Percentiles rank a stretch among this genome's conserved stretches.
Conservation (phyloP, 176 grass and related monocot species). For the Raddia guianensis region DNA sequence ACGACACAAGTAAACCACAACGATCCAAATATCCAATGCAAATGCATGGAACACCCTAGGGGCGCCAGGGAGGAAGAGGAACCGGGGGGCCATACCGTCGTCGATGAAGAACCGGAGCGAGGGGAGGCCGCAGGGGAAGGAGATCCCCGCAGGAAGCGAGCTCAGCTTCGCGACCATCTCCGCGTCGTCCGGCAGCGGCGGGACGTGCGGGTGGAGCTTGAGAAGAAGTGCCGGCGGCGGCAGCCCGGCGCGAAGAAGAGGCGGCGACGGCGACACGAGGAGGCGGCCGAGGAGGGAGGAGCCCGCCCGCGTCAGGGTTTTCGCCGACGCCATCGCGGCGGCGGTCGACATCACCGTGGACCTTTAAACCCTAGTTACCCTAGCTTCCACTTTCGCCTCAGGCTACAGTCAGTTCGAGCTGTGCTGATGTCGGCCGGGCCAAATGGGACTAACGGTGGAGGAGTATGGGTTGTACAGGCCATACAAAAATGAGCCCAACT, state of each 20-base stretch:
- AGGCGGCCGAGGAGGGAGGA: slow-evolving; percentile 69
- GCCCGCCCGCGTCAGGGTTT: slow-evolving; percentile 65
- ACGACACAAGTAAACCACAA: not conserved
- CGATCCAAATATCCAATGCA: not conserved
- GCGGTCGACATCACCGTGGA: not conserved
- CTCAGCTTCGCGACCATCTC: slow-evolving; percentile 47
- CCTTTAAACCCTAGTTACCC: slow-evolving; percentile 52
- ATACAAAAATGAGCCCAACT: not conserved
- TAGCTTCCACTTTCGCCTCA: slow-evolving; percentile 33
- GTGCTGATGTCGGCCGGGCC: not conserved
- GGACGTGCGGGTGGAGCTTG: slow-evolving; percentile 36
- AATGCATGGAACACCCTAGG: not conserved
- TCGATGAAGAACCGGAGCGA: slow-evolving; percentile 85
- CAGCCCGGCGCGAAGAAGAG: slow-evolving; percentile 36
- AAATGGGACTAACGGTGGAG: not conserved
- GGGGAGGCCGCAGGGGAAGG: slow-evolving; percentile 74
- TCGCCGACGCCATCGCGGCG: slow-evolving; percentile 58
- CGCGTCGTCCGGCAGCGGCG: slow-evolving; percentile 40
- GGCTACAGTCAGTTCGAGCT: not conserved
- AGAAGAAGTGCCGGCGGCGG: slow-evolving; percentile 38
- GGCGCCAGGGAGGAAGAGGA: not conserved
- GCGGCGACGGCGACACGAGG: slow-evolving; percentile 33
- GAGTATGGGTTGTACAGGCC: not conserved
- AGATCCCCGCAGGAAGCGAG: slow-evolving; percentile 48
- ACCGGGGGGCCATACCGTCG: slow-evolving; percentile 45